phyloP scores from a whole-genome alignment of 768 basidiomycete species.

The Sistotremastrum suecicum region DNA sequence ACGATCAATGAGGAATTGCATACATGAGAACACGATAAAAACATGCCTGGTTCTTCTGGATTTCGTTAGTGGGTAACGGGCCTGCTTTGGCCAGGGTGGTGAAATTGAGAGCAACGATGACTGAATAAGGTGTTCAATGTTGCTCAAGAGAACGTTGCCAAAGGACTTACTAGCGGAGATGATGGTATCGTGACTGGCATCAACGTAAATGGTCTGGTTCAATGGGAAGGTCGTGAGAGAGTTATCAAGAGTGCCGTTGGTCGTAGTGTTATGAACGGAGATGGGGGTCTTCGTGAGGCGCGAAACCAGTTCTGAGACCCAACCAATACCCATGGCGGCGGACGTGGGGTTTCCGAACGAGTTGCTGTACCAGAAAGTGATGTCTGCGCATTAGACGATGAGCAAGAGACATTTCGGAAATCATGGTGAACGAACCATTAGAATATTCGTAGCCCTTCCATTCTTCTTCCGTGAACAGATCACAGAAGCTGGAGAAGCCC shows the following conservation, averaged over 20 bases:
- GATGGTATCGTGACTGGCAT: slow-evolving; percentile 87
- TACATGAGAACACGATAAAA: slow-evolving; percentile 9
- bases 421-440: neutral
- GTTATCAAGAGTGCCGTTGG: slow-evolving; percentile 70
- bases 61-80: slow-evolving; percentile 61
- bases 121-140: slow-evolving; percentile 19
- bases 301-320: slow-evolving; percentile 70
- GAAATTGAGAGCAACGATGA: slow-evolving; percentile 76
- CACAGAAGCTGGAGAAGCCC: slow-evolving; percentile 85
- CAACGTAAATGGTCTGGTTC: slow-evolving; percentile 62
- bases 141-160: neutral
- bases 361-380: slow-evolving; percentile 37
- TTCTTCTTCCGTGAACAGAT: slow-evolving; percentile 79
- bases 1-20: neutral
- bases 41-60: slow-evolving; percentile 32
- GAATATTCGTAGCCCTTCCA: slow-evolving; percentile 86
- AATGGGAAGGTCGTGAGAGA: slow-evolving; percentile 58
- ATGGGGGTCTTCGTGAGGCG: slow-evolving; percentile 70
- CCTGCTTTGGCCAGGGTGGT: slow-evolving; percentile 59
- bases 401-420: neutral
- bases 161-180: slow-evolving; percentile 55
- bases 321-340: slow-evolving; percentile 65
- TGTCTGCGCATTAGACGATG: neutral
- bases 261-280: slow-evolving; percentile 58
- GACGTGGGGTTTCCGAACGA: slow-evolving; percentile 75